Evolutionary conservation across 2,329 filamentous ascomycete genomes (phyloP), one percentile per base, ranked within the genome.

Genomic region (Ilyonectria mors-panacis): DNA sequence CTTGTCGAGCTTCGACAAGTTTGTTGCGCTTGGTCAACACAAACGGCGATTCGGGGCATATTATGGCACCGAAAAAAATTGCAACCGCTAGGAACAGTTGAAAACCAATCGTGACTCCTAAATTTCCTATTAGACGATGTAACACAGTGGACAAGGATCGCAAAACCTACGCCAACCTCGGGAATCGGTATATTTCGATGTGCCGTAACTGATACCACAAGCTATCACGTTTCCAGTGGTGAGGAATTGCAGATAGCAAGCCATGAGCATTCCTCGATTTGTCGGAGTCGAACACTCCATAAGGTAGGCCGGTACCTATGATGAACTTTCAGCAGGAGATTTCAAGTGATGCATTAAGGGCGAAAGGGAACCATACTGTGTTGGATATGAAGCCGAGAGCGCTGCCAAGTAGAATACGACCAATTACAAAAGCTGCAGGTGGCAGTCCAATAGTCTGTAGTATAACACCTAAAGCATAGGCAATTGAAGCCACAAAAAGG

Each of bases 1-100:
- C 17, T 23, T 23, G 15, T 6, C 54, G 35, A 9, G 54, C 54
- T 19, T 44, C 13, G 10, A 15, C 21, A 17, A 17, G 4, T 26
- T 57, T 45, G 12, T 21, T 28, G 37, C 23, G 12, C 21, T 12
- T 45, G 6, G 35, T 28, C 17, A 57, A 30, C 13, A 44, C 21
- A 9, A n/a, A 42, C 3, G 54, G 54, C 6, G 54, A 57, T 19
- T 57, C 54, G n/a, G 54, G 54, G 54, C 35, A 57, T n/a, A 57
- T 44, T 7, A 57, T 44, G 19, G 37, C n/a, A 26, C 54, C 54
- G 15, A 39, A 39, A 17, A 39, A 39, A 4, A 39, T 39, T n/a
- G 17, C 15, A 17, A 39, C 13, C 6, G 37, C 37, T 6, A 39
- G 17, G 6, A 39, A n/a, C 37, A 39, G n/a, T n/a, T 39, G 37